Percentiles rank a stretch among this genome's conserved stretches.
Conservation (phyloP, 2,329 filamentous ascomycete genomes). For the Aspergillus neoniger region DNA sequence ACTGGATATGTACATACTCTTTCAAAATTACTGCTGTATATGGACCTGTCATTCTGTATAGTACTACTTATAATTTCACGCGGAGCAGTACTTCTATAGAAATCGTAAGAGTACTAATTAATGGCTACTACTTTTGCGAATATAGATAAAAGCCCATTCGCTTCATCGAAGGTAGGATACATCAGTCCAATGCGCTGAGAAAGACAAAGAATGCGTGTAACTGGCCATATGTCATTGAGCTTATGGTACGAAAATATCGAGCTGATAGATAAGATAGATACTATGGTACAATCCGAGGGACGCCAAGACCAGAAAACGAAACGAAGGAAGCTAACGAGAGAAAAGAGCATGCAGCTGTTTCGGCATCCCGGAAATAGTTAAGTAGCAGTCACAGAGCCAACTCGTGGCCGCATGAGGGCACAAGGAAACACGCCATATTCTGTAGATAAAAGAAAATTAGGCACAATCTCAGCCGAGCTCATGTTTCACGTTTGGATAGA, state of each 20-base stretch:
- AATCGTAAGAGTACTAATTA: no score
- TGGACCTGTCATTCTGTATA: no score
- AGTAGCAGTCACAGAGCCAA: neutral
- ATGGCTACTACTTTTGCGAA: no score
- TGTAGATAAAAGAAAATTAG: neutral
- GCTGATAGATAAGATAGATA: neutral
- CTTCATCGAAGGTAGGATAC: no score
- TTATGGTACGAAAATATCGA: neutral
- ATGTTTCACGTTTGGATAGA: neutral
- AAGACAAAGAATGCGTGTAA: no score
- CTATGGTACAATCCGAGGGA: conserved; percentile 15
- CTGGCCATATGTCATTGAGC: conserved; percentile 4
- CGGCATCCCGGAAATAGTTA: neutral
- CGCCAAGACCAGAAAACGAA: conserved; percentile 10
- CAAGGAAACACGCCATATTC: neutral
- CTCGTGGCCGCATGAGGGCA: neutral
- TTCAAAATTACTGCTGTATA: no score
- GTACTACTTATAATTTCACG: no score
- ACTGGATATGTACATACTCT: no score
- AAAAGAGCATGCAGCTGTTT: neutral
- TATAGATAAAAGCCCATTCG: no score
- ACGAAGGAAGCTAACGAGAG: neutral
- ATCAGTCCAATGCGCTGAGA: no score
- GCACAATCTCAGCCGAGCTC: neutral
- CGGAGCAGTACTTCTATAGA: no score